Conservation (phyloP, 2,329 filamentous ascomycete species). For the Sporothrix protearum region DNA sequence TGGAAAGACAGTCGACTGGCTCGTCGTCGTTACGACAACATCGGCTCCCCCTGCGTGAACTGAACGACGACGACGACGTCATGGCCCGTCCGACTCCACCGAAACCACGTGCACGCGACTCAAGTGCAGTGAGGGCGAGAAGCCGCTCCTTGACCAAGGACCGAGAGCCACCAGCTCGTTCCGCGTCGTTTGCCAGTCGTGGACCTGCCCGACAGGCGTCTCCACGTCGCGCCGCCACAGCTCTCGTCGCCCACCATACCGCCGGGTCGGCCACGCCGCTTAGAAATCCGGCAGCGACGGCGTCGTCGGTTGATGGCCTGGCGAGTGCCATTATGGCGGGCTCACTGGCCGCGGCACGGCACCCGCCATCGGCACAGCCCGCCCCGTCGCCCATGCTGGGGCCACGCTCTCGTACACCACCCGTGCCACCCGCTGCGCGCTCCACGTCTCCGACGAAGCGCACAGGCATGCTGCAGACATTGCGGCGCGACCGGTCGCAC, state of each 20-base stretch:
- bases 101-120: neutral
- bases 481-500: conserved; percentile 54
- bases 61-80: conserved; percentile 19
- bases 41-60: neutral
- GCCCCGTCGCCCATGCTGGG: conserved; percentile 19
- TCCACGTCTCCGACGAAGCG: neutral
- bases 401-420: conserved; percentile 33
- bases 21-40: neutral
- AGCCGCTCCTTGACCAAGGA: neutral
- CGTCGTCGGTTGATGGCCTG: conserved; percentile 56
- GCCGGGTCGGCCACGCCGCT: neutral
- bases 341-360: conserved; percentile 64
- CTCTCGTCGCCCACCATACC: neutral
- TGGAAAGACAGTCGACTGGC: neutral
- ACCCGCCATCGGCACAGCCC: conserved; percentile 39
- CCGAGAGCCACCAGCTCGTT: neutral
- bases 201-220: neutral
- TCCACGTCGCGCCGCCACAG: conserved; percentile 6
- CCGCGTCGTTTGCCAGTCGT: neutral
- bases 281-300: conserved; percentile 18
- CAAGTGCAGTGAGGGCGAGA: neutral
- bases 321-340: conserved; percentile 73
- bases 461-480: conserved; percentile 58
- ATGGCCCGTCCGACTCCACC: conserved; percentile 15
- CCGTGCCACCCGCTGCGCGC: conserved; percentile 27